Conservation (phyloP, 352 stramenopile genomes). For the Pythium utonaiense region DNA sequence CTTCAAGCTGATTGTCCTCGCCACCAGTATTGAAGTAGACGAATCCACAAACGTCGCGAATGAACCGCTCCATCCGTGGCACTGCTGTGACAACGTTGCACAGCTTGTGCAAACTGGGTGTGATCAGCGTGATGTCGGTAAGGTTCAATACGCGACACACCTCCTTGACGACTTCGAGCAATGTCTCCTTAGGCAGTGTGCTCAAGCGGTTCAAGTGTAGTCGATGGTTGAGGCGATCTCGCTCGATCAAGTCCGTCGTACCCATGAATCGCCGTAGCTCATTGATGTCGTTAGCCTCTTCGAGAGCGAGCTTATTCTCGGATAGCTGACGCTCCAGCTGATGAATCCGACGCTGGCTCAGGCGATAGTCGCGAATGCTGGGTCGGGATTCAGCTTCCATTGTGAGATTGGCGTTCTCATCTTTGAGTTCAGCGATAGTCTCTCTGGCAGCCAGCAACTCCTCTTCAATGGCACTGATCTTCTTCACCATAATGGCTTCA, state of each 20-base stretch:
- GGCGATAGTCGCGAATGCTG: constrained; percentile 79
- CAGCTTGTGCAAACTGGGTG: constrained; percentile 74
- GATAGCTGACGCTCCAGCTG: constrained; percentile 73
- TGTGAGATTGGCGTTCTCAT: constrained; percentile 77
- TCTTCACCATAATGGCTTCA: constrained; percentile 73
- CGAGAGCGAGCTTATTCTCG: constrained; percentile 67
- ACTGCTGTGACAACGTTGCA: constrained; percentile 77
- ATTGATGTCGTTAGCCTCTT: constrained; percentile 72
- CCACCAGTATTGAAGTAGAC: constrained; percentile 51
- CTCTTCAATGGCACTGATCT: constrained; percentile 70
- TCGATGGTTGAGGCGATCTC: constrained; percentile 74
- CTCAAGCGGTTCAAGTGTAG: constrained; percentile 75
- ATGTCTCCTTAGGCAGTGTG: constrained; percentile 71
- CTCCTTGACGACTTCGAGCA: constrained; percentile 80
- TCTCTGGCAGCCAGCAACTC: constrained; percentile 61
- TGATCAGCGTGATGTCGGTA: constrained; percentile 80
- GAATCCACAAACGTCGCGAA: constrained; percentile 79
- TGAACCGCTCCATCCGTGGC: constrained; percentile 84
- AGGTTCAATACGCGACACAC: constrained; percentile 78
- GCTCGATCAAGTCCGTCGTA: constrained; percentile 75
- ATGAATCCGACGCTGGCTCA: constrained; percentile 65
- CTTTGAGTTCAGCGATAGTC: constrained; percentile 65
- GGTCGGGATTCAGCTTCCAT: constrained; percentile 74
- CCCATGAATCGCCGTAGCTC: constrained; percentile 81
- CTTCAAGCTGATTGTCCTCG: constrained; percentile 21